Evolutionary conservation across 2,329 filamentous ascomycete genomes (phyloP), one percentile per base, ranked within the genome.

Genomic region (Sclerotinia spermophila): DNA sequence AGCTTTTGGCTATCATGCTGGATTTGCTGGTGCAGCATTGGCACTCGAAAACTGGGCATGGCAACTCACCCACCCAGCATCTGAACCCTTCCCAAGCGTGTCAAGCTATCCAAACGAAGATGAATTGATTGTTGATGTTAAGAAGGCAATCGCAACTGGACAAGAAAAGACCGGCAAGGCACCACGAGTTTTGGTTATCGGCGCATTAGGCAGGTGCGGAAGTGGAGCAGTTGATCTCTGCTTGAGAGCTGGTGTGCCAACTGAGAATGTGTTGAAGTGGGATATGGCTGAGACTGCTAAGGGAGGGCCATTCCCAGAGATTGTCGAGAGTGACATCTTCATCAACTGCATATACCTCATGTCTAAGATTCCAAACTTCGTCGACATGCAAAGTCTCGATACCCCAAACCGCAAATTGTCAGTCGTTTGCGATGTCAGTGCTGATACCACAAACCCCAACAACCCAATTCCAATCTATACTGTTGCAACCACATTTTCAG

Each of bases 331-430:
- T 72, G 89, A 92, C 77, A 90, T 93, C 79, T 93, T 94, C 79
- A 85, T 96, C 80, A 96, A 96, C 84, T 94, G 91, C 86, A 95
- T 97, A 80, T 97, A 97, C 83, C 89, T 97, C 56, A 88, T 85
- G 72, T 84, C 88, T 76, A 87, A 90, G 79, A 94, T 96, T 75
- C 91, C 92, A 38, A 91, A 91, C 45, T 97, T 97, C 79, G 86
- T 97, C 79, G 89, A 92, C 81, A 79, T 85, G 72, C 86, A 92
- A 75, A 89, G 87, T 67, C 87, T 97, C 69, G 85, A 89, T 74
- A 83, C 85, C 55, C 84, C 90, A 4, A 85, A 85, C 76, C 90
- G 95, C 79, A 91, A 89, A 78, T 86, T 97, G 68, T 88, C 87
- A 69, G 92, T 96, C 59, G 87, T 96, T 72, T 93, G 91, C 81